Percentiles rank a stretch among this genome's conserved stretches.
Conservation (phyloP, 2,329 filamentous ascomycete species). For the Lithohypha guttulata region DNA sequence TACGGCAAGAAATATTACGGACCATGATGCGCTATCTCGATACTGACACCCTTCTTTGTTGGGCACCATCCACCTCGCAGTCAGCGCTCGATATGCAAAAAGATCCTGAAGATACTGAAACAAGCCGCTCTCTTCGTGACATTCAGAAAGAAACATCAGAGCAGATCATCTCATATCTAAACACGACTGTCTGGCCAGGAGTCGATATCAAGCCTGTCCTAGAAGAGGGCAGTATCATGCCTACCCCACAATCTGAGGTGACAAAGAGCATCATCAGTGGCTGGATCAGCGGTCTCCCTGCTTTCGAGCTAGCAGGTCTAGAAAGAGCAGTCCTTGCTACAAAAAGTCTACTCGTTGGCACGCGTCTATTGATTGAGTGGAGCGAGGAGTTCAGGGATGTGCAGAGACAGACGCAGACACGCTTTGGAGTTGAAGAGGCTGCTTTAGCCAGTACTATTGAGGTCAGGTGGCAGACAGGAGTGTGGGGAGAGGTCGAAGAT, state of each 20-base stretch:
- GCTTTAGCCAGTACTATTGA: conserved; percentile 68
- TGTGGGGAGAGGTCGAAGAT: conserved; percentile 96
- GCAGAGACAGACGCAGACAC: conserved; percentile 28
- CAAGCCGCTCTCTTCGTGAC: conserved; percentile 59
- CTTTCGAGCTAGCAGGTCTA: conserved; percentile 76
- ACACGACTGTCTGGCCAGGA: conserved; percentile 69
- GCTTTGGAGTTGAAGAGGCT: conserved; percentile 75
- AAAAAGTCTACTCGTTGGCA: conserved; percentile 74
- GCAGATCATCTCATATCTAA: conserved; percentile 62
- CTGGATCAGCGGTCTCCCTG: conserved; percentile 62
- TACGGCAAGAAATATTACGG: conserved; percentile 53
- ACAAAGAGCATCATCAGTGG: conserved; percentile 67
- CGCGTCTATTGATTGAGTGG: conserved; percentile 75
- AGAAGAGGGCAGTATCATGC: conserved; percentile 66
- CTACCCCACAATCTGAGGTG: conserved; percentile 57
- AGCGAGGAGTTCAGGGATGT: conserved; percentile 57
- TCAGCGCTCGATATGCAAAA: conserved; percentile 37
- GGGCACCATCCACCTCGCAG: conserved; percentile 53
- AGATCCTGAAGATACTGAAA: conserved; percentile 36
- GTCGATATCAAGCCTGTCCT: conserved; percentile 70
- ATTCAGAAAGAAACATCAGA: conserved; percentile 60
- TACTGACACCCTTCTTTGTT: conserved; percentile 88
- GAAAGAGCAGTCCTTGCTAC: conserved; percentile 75
- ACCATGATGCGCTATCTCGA: conserved; percentile 76
- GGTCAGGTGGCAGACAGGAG: conserved; percentile 76